Evolutionary conservation across 495 filamentous ascomycete genomes (phyloP).

Genomic region (Aspergillus kassunensis): DNA sequence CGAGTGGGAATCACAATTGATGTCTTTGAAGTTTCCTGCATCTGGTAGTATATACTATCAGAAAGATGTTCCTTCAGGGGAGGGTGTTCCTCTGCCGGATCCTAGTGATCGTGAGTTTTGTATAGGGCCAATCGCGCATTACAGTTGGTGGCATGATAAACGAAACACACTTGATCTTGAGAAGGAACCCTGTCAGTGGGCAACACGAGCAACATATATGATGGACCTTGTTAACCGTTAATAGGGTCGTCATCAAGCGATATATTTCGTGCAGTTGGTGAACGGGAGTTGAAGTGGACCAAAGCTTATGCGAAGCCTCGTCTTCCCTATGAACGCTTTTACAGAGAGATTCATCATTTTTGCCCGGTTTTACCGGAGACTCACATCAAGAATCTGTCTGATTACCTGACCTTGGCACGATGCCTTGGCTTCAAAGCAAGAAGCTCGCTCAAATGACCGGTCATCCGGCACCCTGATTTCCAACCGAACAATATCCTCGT

Average conservation of each 20-base stretch:
- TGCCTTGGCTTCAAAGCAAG: slow-evolving; percentile 14
- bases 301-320: slow-evolving; percentile 16
- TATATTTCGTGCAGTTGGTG: slow-evolving; percentile 19
- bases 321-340: slow-evolving; percentile 19
- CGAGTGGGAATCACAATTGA: slow-evolving; percentile 23
- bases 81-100: slow-evolving; percentile 1
- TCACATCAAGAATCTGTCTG: slow-evolving; percentile 19
- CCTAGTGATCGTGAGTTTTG: slow-evolving; percentile 19
- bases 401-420: slow-evolving; percentile 17
- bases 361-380: slow-evolving; percentile 9
- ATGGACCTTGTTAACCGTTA: background rate
- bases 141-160: slow-evolving; percentile 28
- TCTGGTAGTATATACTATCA: slow-evolving; percentile 33
- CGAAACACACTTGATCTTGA: slow-evolving; percentile 12
- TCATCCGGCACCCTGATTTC: slow-evolving; percentile 31
- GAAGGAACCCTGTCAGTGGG: slow-evolving; percentile 29
- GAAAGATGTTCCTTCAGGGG: slow-evolving; percentile 8
- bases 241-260: slow-evolving; percentile 13
- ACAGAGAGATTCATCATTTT: slow-evolving; percentile 20
- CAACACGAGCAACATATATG: background rate
- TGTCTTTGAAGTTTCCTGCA: slow-evolving; percentile 24
- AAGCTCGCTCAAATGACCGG: slow-evolving; percentile 20
- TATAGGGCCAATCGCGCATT: slow-evolving; percentile 27
- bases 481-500: slow-evolving; percentile 33
- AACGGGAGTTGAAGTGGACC: slow-evolving; percentile 19